phyloP scores from a whole-genome alignment of 163 green algal genomes.

The Prototheca stagnorum region DNA sequence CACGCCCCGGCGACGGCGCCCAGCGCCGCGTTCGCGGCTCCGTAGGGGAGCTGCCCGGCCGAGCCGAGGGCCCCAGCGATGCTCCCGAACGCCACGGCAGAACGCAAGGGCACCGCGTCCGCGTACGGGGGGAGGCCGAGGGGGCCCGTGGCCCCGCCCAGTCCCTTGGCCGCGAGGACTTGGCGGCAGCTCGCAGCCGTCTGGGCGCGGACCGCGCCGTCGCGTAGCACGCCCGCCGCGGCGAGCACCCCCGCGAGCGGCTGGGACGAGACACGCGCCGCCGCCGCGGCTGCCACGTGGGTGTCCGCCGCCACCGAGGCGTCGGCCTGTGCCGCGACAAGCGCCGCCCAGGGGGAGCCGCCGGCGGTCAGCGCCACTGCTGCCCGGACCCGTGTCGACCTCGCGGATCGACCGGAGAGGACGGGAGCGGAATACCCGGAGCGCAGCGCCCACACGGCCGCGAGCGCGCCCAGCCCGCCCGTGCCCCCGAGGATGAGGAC shows the following conservation, averaged over 20 bases:
- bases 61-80: conserved; percentile 27
- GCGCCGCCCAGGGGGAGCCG: too few species aligned
- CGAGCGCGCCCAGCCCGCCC: neutral
- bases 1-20: conserved; percentile 12
- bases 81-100: conserved; percentile 31
- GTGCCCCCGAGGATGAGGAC: neutral
- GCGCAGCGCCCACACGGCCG: neutral
- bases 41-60: conserved; percentile 36
- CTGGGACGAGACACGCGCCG: neutral
- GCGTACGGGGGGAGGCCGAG: neutral
- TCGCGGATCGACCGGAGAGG: neutral
- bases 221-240: conserved; percentile 40
- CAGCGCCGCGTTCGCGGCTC: conserved; percentile 29
- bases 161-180: conserved; percentile 18
- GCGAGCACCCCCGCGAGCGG: conserved; percentile 18
- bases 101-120: neutral
- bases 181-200: conserved; percentile 10
- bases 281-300: neutral
- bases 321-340: neutral
- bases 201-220: conserved; percentile 34
- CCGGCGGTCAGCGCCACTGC: neutral
- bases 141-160: neutral
- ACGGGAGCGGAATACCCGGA: neutral
- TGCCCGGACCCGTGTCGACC: too few species aligned
- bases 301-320: conserved; percentile 8